Base-by-base conservation (phyloP, 2,329 filamentous ascomycete species). In the Phyllosticta paracitricarpa region DNA sequence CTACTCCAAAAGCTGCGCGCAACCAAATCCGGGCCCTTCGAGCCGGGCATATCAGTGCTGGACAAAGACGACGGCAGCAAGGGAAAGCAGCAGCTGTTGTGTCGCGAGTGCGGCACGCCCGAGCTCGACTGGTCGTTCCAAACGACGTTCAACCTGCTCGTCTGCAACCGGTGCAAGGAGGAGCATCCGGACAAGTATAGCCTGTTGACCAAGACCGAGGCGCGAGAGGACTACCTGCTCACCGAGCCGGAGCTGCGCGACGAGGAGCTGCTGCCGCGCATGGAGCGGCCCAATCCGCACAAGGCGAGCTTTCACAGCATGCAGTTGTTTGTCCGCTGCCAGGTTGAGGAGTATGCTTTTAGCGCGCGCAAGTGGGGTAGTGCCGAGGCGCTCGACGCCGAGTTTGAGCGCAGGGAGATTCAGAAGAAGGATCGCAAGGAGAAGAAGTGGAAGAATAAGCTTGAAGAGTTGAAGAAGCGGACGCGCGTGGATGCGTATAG, bases 81-180 rank as follows among this genome's bases (percentile, higher is more conserved):
- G 69, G 60, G 70, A 68, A 65, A 73, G 72, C 62, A 68, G 53
- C 69, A 71, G 54, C 70, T 69, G 51, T 69, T 70, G 55, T 99
- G 94, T 68, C 81, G 84, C 26, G 94, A 99, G 70, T 99, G 94
- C 73, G 82, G 79, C 0, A 89, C 82, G 59, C 70, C 92, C 56
- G 94, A 97, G 77, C 92, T 99, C 64, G 94, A 99, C 75, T 97
- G 87, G 80, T 89, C 94, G 61, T 97, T 92, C 91, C 88, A 92
- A 58, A 92, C 96, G 66, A 82, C 90, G 2, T 92, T 97, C 66
- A 78, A 80, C 25, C 84, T 88, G 64, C 80, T 82, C 58, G 83
- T 99, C 12, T 99, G 94, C 77, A 81, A 83, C 64, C 77, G 77
- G 14, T 99, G 94, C 80, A 97, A 97, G 76, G 92, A 97, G 58